These are phyloP conservation scores for Suillus subaureus DNA, from an alignment of 768 basidiomycete genomes.

Conservation along the genomic window DNA sequence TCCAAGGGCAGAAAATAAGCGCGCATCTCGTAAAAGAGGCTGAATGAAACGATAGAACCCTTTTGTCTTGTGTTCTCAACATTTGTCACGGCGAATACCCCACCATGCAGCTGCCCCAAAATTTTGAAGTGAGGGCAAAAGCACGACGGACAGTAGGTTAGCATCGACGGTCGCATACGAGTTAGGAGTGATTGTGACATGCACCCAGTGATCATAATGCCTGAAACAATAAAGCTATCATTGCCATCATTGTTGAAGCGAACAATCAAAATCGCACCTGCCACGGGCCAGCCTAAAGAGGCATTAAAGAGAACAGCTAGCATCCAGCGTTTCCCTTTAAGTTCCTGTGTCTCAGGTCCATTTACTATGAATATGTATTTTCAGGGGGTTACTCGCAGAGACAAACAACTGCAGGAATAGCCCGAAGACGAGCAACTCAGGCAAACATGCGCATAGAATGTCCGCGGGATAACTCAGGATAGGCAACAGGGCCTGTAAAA, in stretches of 20 bases:
- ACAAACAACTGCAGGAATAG: not conserved
- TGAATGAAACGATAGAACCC: not conserved
- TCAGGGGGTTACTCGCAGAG: not conserved
- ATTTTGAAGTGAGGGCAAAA: not conserved
- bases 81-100: not conserved
- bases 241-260: not conserved
- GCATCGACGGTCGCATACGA: not conserved
- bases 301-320: not conserved
- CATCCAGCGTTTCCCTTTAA: not conserved
- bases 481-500: not conserved
- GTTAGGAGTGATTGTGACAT: not conserved
- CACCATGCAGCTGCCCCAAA: not conserved
- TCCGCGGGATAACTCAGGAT: not conserved
- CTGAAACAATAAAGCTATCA: not conserved
- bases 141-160: not conserved
- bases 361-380: not conserved
- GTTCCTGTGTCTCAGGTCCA: not conserved
- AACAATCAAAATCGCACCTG: not conserved
- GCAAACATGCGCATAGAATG: not conserved
- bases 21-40: not conserved
- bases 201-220: not conserved
- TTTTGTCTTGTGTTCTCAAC: not conserved
- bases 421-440: not conserved
- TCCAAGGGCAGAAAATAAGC: not conserved
- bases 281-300: not conserved